Conservation (phyloP, 352 stramenopile genomes). For the Phytophthora macrochlamydospora region DNA sequence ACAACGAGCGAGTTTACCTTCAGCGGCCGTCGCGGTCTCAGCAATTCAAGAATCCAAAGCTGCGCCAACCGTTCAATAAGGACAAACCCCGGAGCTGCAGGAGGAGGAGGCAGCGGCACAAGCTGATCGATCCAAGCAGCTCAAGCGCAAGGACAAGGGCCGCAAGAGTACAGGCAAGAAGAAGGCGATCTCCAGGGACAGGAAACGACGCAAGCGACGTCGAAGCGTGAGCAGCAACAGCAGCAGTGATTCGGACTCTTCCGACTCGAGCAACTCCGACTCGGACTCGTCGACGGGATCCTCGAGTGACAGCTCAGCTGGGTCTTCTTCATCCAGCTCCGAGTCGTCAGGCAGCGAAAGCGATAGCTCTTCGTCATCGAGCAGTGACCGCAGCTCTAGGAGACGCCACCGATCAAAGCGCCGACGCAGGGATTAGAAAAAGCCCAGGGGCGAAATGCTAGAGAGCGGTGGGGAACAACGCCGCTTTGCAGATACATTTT, state of each 20-base stretch:
- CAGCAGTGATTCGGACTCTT: slow-evolving; percentile 27
- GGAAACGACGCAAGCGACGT: slow-evolving; percentile 27
- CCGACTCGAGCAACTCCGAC: slow-evolving; percentile 18
- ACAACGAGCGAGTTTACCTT: slow-evolving; percentile 84
- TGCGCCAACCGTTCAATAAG: slow-evolving; percentile 83
- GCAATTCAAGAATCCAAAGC: slow-evolving; percentile 80
- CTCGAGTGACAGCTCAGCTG: slow-evolving; percentile 23
- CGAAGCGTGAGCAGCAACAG: slow-evolving; percentile 41
- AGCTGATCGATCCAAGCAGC: slow-evolving; percentile 23
- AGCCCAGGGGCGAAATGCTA: background rate
- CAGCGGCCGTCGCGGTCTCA: slow-evolving; percentile 76
- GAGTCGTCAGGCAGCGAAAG: slow-evolving; percentile 37
- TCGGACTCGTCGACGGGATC: slow-evolving; percentile 22
- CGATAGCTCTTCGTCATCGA: slow-evolving; percentile 35
- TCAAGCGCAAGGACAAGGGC: slow-evolving; percentile 31
- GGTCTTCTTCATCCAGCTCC: slow-evolving; percentile 19
- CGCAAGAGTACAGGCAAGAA: slow-evolving; percentile 17
- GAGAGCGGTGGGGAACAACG: too few species aligned
- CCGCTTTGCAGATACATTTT: too few species aligned
- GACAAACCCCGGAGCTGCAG: slow-evolving; percentile 70
- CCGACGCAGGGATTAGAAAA: slow-evolving; percentile 42
- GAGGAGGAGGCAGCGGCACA: slow-evolving; percentile 33
- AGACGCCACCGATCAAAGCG: slow-evolving; percentile 42
- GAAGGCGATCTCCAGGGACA: slow-evolving; percentile 13
- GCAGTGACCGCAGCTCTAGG: slow-evolving; percentile 26